Conservation (phyloP, 768 basidiomycete species). For the Lanmaoa rubissima region DNA sequence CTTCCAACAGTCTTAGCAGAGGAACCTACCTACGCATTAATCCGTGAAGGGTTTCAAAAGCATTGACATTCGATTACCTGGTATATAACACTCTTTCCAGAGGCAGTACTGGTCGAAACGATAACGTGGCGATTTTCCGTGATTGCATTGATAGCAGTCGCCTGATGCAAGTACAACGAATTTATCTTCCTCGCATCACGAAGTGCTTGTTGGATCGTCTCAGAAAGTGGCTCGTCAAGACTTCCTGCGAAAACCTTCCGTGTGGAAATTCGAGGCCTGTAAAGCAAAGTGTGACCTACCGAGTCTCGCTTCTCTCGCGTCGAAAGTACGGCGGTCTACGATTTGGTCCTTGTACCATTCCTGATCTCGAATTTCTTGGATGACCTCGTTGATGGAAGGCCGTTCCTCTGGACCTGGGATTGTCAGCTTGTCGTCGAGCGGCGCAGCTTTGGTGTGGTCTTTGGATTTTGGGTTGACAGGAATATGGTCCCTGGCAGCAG, state of each 20-base stretch:
- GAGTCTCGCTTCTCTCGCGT: constrained; percentile 48
- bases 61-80: constrained; percentile 50
- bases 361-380: constrained; percentile 55
- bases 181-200: constrained; percentile 56
- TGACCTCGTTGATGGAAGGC: constrained; percentile 53
- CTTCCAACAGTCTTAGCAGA: constrained; percentile 61
- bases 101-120: constrained; percentile 87
- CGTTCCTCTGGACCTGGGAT: constrained; percentile 50
- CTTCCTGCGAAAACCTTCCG: constrained; percentile 32
- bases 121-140: constrained; percentile 65
- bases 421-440: constrained; percentile 8
- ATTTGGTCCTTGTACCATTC: constrained; percentile 76
- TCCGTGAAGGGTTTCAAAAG: neutral
- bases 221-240: constrained; percentile 58
- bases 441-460: neutral
- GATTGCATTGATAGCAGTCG: constrained; percentile 66
- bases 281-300: constrained; percentile 36
- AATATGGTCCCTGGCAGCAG: constrained; percentile 67
- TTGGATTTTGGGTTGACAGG: constrained; percentile 55
- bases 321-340: constrained; percentile 49
- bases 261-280: neutral
- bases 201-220: constrained; percentile 54
- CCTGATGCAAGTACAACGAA: constrained; percentile 68
- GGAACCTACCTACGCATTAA: constrained; percentile 52
- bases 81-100: constrained; percentile 86